These are phyloP conservation scores for Laburnicola sp. DNA, from an alignment of 2,329 filamentous ascomycete genomes.

Conservation along the genomic window DNA sequence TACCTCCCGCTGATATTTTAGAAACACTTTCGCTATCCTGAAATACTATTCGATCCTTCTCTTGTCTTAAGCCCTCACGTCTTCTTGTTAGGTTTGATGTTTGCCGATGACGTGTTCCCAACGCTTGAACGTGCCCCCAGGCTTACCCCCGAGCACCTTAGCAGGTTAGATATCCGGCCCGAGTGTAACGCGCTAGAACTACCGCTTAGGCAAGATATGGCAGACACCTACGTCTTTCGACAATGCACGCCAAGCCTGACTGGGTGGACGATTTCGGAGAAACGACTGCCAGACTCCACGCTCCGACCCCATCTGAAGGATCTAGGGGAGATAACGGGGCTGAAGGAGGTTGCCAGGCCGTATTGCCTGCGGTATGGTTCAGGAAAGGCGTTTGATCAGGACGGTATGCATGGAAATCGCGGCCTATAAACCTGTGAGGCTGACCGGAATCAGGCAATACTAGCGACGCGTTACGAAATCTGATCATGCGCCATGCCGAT, in stretches of 20 bases:
- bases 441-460: no score
- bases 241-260: neutral
- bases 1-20: neutral
- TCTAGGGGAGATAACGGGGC: no score
- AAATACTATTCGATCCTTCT: neutral
- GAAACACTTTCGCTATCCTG: neutral
- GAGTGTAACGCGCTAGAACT: no score
- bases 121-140: neutral
- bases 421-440: no score
- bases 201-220: neutral
- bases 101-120: slow-evolving; percentile 3
- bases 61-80: no score
- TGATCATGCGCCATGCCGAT: no score
- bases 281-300: neutral
- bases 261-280: neutral
- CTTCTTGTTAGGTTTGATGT: neutral
- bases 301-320: neutral
- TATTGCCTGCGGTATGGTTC: no score
- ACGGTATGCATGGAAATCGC: no score
- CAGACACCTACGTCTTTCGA: neutral
- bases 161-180: no score
- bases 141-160: neutral
- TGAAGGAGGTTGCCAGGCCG: no score
- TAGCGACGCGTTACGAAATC: no score
- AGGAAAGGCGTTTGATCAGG: no score